These are phyloP conservation scores for Encephalitozoon cuniculi DNA, from an alignment of 371 early-diverging fungal species.

Conservation along the genomic window DNA sequence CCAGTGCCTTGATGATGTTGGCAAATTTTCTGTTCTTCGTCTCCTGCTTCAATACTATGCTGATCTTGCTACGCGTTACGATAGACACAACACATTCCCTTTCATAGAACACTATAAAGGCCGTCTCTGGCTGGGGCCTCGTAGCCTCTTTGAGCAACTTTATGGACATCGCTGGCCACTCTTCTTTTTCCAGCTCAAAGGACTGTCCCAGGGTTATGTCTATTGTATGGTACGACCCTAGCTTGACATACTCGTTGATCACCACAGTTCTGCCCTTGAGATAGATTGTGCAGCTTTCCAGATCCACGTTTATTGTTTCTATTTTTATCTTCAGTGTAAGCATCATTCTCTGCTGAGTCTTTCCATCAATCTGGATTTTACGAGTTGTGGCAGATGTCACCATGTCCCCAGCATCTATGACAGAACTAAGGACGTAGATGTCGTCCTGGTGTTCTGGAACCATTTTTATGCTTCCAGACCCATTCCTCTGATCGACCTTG, in stretches of 20 bases:
- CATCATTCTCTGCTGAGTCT: constrained; percentile 47
- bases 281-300: constrained; percentile 52
- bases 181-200: constrained; percentile 50
- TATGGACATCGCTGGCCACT: constrained; percentile 30
- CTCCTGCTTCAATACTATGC: constrained; percentile 40
- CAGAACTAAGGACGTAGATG: constrained; percentile 52
- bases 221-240: constrained; percentile 58
- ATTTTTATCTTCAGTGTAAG: constrained; percentile 52
- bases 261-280: constrained; percentile 54
- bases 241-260: constrained; percentile 56
- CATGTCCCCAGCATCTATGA: constrained; percentile 49
- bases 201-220: constrained; percentile 48
- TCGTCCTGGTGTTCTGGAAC: constrained; percentile 56
- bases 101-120: constrained; percentile 55
- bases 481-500: constrained; percentile 21
- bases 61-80: constrained; percentile 28
- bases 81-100: constrained; percentile 45
- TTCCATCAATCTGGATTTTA: constrained; percentile 51
- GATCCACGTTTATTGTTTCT: constrained; percentile 47
- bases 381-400: constrained; percentile 51
- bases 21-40: constrained; percentile 48
- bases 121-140: constrained; percentile 39
- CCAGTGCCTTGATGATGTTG: constrained; percentile 29
- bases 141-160: constrained; percentile 37
- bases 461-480: constrained; percentile 21